These are phyloP conservation scores for Parasitella parasitica DNA, from an alignment of 371 early-diverging fungal species.

Conservation along the genomic window DNA sequence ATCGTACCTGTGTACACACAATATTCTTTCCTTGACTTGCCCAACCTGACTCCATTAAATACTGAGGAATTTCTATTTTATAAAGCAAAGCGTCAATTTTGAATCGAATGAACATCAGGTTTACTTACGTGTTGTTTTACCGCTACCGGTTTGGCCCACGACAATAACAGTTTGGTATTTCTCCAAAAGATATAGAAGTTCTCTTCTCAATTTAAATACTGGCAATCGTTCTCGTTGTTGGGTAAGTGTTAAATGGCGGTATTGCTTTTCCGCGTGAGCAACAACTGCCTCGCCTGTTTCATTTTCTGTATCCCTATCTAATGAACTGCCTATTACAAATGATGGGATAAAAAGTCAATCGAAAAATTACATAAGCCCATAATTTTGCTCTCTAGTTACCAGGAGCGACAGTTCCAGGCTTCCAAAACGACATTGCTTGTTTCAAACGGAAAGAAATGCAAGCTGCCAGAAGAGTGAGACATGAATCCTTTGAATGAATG, in stretches of 20 bases:
- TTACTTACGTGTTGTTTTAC: slow-evolving; percentile 81
- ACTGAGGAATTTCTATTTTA: slow-evolving; percentile 82
- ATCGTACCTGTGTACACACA: slow-evolving; percentile 71
- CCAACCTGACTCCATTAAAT: slow-evolving; percentile 73
- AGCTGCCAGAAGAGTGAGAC: no score
- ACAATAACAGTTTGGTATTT: slow-evolving; percentile 70
- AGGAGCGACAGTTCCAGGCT: slow-evolving; percentile 69
- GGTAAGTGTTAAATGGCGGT: slow-evolving; percentile 46
- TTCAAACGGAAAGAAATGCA: no score
- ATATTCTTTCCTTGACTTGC: slow-evolving; percentile 61
- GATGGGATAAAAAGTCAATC: background rate
- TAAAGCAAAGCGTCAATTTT: no score
- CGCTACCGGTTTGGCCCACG: slow-evolving; percentile 54
- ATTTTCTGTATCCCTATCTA: slow-evolving; percentile 65
- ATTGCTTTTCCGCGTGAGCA: slow-evolving; percentile 46
- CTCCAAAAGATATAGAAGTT: slow-evolving; percentile 61
- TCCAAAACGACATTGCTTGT: slow-evolving; percentile 59
- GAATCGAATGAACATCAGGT: background rate
- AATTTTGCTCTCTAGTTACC: slow-evolving; percentile 31
- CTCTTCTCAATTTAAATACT: slow-evolving; percentile 55
- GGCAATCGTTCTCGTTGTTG: slow-evolving; percentile 64
- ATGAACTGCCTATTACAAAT: slow-evolving; percentile 55
- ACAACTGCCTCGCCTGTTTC: slow-evolving; percentile 52
- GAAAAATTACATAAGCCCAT: background rate
- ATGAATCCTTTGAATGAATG: no score